Conservation (phyloP, 2,329 filamentous ascomycete species). For the Cordyceps farinosa region DNA sequence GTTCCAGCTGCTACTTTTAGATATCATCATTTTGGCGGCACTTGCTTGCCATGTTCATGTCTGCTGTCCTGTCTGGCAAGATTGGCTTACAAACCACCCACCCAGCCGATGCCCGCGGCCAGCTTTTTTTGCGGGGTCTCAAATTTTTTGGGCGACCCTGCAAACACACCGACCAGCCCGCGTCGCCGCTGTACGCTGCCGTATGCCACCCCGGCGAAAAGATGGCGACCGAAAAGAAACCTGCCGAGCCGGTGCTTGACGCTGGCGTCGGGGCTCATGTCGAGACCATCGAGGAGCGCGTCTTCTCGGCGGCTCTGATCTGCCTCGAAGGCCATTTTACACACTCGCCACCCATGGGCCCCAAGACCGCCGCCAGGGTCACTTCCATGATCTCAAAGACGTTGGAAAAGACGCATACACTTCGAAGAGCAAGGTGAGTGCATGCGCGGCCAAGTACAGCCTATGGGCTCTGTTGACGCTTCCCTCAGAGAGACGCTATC, state of each 20-base stretch:
- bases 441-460: neutral
- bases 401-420: conserved; percentile 60
- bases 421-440: conserved; percentile 55
- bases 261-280: conserved; percentile 21
- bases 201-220: neutral
- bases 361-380: conserved; percentile 51
- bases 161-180: conserved; percentile 6
- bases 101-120: conserved; percentile 1
- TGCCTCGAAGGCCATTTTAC: conserved; percentile 61
- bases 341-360: conserved; percentile 54
- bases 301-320: conserved; percentile 58
- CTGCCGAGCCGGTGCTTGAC: conserved; percentile 19
- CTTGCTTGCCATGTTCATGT: neutral
- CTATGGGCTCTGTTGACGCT: neutral
- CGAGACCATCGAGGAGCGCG: conserved; percentile 61
- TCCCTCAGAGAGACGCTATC: conserved; percentile 55
- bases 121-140: conserved; percentile 19
- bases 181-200: neutral
- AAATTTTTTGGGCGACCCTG: conserved; percentile 15
- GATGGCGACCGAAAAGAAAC: conserved; percentile 9
- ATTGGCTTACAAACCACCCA: conserved; percentile 9
- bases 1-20: neutral
- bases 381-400: conserved; percentile 57
- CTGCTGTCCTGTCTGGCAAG: neutral
- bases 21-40: neutral